A percentile compares a stretch with the other conserved stretches of the same genome.
These are phyloP conservation scores for Omphalotus olearius DNA, from an alignment of 1,284 basidiomycete species.

Conservation along the genomic window DNA sequence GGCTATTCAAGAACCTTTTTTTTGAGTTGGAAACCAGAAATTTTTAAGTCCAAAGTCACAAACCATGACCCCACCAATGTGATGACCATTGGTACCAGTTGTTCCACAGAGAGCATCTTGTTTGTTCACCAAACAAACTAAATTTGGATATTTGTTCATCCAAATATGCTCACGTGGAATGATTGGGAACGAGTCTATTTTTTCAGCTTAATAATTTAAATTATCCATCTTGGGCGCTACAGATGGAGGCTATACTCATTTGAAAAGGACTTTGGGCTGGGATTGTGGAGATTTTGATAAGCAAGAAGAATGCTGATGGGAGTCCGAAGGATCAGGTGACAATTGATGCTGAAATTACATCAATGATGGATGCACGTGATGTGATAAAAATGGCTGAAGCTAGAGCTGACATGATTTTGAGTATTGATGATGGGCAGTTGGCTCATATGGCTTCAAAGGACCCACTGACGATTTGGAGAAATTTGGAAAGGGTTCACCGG, in stretches of 20 bases:
- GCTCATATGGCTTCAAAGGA: background rate
- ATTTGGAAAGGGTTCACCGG: background rate
- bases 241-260: background rate
- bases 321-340: no score
- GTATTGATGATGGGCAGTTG: background rate
- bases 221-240: background rate
- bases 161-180: no score
- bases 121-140: no score
- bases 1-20: background rate
- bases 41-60: background rate
- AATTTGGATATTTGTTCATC: no score
- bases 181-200: no score
- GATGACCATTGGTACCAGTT: no score
- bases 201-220: background rate
- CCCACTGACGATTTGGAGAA: background rate
- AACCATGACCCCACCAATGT: background rate
- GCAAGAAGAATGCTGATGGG: background rate
- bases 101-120: no score
- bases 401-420: slow-evolving; percentile 18
- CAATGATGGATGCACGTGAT: background rate
- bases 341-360: background rate
- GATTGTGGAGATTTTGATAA: background rate
- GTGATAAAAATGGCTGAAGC: slow-evolving; percentile 23
- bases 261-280: background rate
- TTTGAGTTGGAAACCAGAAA: background rate